Conservation (phyloP, 1,139 yeast genomes). For the Candida pseudoviswanathii region DNA sequence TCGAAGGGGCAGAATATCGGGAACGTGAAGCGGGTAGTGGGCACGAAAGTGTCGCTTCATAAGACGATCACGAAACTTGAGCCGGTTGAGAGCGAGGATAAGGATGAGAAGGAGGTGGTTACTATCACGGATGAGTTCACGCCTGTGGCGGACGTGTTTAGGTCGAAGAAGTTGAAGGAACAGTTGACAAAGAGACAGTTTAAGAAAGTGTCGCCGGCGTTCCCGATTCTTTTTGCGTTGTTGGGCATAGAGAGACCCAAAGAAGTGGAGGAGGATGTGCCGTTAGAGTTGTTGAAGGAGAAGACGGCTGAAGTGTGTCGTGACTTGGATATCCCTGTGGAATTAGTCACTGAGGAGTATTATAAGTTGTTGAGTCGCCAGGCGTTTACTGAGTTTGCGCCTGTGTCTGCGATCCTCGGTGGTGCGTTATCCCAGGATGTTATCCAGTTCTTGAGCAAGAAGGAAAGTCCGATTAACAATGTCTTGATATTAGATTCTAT, state of each 20-base stretch:
- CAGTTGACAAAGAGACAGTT: conserved; percentile 58
- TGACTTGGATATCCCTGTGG: conserved; percentile 37
- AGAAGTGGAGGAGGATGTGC: conserved; percentile 28
- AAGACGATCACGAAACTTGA: conserved; percentile 56
- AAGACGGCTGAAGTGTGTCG: conserved; percentile 28
- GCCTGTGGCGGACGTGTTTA: conserved; percentile 31
- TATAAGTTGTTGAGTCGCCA: conserved; percentile 48
- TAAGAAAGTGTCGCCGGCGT: conserved; percentile 57
- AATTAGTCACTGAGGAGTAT: conserved; percentile 40
- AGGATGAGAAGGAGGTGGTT: conserved; percentile 50
- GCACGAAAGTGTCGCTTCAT: conserved; percentile 49
- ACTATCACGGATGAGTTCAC: conserved; percentile 58
- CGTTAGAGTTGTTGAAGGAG: conserved; percentile 33
- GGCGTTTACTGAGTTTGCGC: conserved; percentile 72
- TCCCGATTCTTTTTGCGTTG: conserved; percentile 64
- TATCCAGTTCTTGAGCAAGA: conserved; percentile 74
- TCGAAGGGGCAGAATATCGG: conserved; percentile 46
- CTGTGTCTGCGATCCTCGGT: conserved; percentile 86
- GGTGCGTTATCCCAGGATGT: conserved; percentile 92
- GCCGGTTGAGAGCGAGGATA: conserved; percentile 15
- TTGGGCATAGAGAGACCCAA: conserved; percentile 41
- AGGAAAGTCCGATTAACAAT: conserved; percentile 83
- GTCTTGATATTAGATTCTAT: conserved; percentile 74
- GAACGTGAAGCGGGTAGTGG: conserved; percentile 46
- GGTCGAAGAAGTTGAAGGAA: conserved; percentile 40